Conservation (phyloP, 2,329 filamentous ascomycete genomes). For the Calonectria honghensis region DNA sequence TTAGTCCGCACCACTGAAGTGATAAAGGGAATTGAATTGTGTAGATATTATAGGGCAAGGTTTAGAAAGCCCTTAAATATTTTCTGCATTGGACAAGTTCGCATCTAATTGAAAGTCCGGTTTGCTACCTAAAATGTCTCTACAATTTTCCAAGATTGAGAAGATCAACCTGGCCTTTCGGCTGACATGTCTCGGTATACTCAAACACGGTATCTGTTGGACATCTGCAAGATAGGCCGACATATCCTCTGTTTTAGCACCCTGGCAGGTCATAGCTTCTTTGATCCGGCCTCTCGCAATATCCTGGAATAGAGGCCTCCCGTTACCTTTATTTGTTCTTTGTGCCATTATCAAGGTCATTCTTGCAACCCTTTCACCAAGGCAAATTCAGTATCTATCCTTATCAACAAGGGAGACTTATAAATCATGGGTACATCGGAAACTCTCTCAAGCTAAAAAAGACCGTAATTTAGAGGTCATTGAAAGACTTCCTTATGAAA, state of each 20-base stretch:
- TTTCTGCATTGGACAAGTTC: too few relatives aligned
- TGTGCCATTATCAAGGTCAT: slow-evolving; percentile 33
- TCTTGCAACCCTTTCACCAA: slow-evolving; percentile 17
- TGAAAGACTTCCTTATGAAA: slow-evolving; percentile 23
- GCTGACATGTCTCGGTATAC: too few relatives aligned
- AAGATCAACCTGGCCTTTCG: too few relatives aligned
- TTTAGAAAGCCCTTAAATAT: too few relatives aligned
- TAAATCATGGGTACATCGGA: slow-evolving; percentile 31
- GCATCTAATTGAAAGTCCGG: too few relatives aligned
- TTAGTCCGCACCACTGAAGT: too few relatives aligned
- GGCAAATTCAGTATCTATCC: slow-evolving; percentile 39
- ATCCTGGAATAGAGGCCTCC: not conserved
- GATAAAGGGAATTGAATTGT: too few relatives aligned
- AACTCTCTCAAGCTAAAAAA: not conserved
- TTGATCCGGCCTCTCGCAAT: not conserved
- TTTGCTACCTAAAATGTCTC: too few relatives aligned
- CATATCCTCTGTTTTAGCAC: not conserved
- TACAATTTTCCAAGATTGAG: too few relatives aligned
- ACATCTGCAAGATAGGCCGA: too few relatives aligned
- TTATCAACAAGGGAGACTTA: slow-evolving; percentile 29
- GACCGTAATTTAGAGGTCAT: not conserved
- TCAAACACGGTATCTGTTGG: too few relatives aligned
- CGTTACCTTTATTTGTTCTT: slow-evolving; percentile 2
- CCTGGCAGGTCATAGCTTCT: not conserved
- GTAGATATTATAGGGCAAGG: too few relatives aligned